Base-by-base conservation (phyloP, 495 filamentous ascomycete genomes). In the Alectoria sarmentosa region DNA sequence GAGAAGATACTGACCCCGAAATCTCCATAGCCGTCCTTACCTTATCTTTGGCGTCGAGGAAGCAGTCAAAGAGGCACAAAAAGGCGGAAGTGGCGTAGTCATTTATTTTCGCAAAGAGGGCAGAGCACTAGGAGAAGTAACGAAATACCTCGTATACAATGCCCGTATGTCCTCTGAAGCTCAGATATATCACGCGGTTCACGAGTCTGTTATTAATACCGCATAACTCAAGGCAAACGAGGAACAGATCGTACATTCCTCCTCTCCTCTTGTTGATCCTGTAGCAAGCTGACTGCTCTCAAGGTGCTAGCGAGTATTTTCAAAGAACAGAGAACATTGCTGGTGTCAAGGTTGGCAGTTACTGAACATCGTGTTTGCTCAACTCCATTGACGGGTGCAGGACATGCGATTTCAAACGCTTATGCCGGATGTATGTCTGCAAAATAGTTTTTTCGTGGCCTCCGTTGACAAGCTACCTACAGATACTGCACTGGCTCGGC, bases 71-170 rank as follows among this genome's bases (percentile, higher is more conserved):
- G 91, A 97, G 77, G 94, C 94, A 17, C 94, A 98, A 78, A 89
- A 88, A 59, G 94, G 94, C 57, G 94, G 94, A 48, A 92, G 87
- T 69, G 94, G 94, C 57, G 93, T 98, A 41, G 94, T 98, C 36
- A 96, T 98, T 74, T 98, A 98, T 76, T 98, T 98, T 86, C 90
- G 94, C 62, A 98, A 98, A 76, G 94, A 98, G 76, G 94, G 94
- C 14, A 54, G 62, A 26, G 93, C 94, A 37, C 77, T 97, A 15
- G 94, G 94, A n/a, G 94, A 98, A 76, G 94, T 98, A 32, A 96
- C 94, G 59, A 98, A 98, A 81, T 92, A 92, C 68, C 77, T 98
- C 21, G 94, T 98, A 32, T 98, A 98, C 78, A 98, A 98, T 75
- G 94, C 94, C 36, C 86, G 94, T 74, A 83, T 79, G 67, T 66